Percentiles rank a stretch among this genome's conserved stretches.
Evolutionary conservation across 2,329 filamentous ascomycete genomes (phyloP).

Genomic region (Monosporascus sp.): DNA sequence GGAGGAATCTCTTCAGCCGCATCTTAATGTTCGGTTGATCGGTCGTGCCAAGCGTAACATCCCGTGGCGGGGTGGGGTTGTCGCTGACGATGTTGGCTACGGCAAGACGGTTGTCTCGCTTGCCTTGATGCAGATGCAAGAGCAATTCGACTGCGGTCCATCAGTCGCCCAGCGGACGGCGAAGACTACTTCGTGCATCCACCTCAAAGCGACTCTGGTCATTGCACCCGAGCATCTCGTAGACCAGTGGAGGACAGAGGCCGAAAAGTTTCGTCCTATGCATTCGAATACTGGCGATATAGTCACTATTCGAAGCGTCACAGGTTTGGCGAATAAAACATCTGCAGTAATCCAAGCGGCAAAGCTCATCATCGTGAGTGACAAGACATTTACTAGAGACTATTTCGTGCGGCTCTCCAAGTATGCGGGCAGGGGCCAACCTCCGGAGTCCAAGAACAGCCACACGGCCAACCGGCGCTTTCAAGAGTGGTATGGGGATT

Average conservation of each 20-base stretch:
- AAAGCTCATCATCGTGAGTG: conserved; percentile 34
- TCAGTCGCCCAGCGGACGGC: conserved; percentile 14
- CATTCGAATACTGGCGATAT: conserved; percentile 9
- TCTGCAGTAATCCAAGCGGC: conserved; percentile 18
- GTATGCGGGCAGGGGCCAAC: conserved; percentile 10
- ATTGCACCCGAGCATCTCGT: conserved; percentile 36
- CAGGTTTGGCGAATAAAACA: conserved; percentile 5
- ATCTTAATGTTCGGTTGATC: conserved; percentile 28
- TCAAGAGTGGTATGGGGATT: conserved; percentile 19
- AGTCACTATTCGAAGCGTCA: conserved; percentile 17
- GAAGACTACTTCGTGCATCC: conserved; percentile 11
- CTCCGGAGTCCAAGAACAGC: conserved; percentile 1
- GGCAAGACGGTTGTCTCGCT: conserved; percentile 39
- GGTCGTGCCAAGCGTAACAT: conserved; percentile 25
- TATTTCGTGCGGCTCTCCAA: conserved; percentile 16
- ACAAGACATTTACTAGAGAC: conserved; percentile 14
- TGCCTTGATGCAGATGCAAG: conserved; percentile 29
- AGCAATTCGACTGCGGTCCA: conserved; percentile 10
- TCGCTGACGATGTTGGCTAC: conserved; percentile 40
- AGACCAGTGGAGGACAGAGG: conserved; percentile 33
- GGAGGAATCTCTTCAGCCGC: conserved; percentile 31
- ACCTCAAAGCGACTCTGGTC: conserved; percentile 32
- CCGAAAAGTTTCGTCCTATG: conserved; percentile 26
- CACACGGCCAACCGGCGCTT: conserved; percentile 8
- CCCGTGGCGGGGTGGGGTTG: conserved; percentile 30